Conservation (phyloP, 768 basidiomycete species). For the Cyathus striatus region DNA sequence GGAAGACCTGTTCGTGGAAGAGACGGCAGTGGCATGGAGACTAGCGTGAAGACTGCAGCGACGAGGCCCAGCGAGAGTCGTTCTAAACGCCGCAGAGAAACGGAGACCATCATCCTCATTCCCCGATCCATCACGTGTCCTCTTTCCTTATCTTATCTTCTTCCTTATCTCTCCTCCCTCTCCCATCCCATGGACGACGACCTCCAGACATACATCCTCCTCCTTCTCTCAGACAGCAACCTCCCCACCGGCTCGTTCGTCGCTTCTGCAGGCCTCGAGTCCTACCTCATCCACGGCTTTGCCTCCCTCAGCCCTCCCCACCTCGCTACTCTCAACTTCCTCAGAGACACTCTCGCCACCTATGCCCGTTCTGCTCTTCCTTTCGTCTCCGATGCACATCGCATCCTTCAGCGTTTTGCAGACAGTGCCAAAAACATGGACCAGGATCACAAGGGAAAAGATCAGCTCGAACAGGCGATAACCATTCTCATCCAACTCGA, state of each 20-base stretch:
- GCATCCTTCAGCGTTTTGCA: conserved; percentile 12
- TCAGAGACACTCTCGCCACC: conserved; percentile 67
- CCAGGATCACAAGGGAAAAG: conserved; percentile 5
- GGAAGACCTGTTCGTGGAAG: no score
- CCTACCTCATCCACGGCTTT: conserved; percentile 85
- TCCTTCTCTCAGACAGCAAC: conserved; percentile 86
- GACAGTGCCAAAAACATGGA: neutral
- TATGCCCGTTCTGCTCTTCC: conserved; percentile 75
- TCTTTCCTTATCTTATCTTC: neutral
- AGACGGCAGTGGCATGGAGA: no score
- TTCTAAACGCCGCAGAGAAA: neutral
- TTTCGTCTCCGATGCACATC: conserved; percentile 75
- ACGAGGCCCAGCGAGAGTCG: neutral
- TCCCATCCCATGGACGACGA: conserved; percentile 24
- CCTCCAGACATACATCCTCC: conserved; percentile 64
- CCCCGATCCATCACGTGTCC: neutral
- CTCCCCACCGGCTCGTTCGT: conserved; percentile 97
- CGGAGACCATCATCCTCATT: no score
- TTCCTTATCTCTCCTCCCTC: neutral
- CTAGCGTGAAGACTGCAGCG: neutral
- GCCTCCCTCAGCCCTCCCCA: conserved; percentile 38
- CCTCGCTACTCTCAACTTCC: conserved; percentile 46
- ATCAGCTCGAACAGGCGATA: conserved; percentile 24
- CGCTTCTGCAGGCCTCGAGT: conserved; percentile 90
- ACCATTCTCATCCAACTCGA: conserved; percentile 54